These are phyloP conservation scores for Dimocarpus longan DNA, from an alignment of 345 rosid species.

Conservation along the genomic window DNA sequence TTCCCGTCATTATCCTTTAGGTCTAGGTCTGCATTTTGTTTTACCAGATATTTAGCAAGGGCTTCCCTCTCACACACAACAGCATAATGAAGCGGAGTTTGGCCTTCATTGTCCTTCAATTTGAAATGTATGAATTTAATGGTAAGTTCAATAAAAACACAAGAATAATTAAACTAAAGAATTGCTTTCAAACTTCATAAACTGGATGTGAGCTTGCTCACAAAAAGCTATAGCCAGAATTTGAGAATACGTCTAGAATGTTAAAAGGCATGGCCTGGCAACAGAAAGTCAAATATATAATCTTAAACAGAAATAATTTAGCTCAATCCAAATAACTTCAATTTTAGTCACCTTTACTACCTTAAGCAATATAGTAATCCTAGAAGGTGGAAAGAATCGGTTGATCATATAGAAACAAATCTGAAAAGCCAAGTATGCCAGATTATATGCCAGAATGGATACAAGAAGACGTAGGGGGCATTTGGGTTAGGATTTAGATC, in stretches of 20 bases:
- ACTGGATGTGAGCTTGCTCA: not conserved
- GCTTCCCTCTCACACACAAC: slow-evolving; percentile 84
- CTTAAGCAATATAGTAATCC: too few relatives aligned
- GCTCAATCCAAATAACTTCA: not conserved
- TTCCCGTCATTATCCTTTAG: slow-evolving; percentile 71
- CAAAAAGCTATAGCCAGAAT: not conserved
- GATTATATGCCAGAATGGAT: too few relatives aligned
- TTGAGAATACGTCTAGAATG: not conserved
- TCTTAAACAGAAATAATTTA: not conserved
- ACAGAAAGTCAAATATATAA: not conserved
- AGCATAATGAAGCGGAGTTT: slow-evolving; percentile 92
- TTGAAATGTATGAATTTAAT: slow-evolving; percentile 13
- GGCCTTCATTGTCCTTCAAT: slow-evolving; percentile 90
- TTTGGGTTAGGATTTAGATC: too few relatives aligned
- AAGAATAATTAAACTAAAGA: not conserved
- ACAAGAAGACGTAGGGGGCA: too few relatives aligned
- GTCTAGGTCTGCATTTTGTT: slow-evolving; percentile 65
- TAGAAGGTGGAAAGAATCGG: not conserved
- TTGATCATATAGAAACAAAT: not conserved
- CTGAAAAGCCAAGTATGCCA: not conserved
- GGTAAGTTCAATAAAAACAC: not conserved
- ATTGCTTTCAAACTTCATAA: not conserved
- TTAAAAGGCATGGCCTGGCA: not conserved
- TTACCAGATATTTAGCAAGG: slow-evolving; percentile 71
- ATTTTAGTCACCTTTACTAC: not conserved